These are phyloP conservation scores for Halenospora varia DNA, from an alignment of 495 filamentous ascomycete species.

Conservation along the genomic window DNA sequence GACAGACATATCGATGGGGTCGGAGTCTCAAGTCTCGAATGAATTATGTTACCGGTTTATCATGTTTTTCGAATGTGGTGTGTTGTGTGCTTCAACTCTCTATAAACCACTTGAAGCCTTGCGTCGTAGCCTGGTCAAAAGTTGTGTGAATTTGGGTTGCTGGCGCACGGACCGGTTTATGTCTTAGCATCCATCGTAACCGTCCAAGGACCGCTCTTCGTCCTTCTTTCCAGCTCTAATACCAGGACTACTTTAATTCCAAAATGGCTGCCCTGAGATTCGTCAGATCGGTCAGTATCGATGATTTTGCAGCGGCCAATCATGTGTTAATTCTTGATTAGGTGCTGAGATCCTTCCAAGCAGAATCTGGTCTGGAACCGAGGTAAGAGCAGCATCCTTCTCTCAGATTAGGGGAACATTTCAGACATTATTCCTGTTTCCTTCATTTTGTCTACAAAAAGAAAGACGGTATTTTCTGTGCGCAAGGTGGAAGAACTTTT, in stretches of 20 bases:
- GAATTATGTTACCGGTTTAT: constrained; percentile 14
- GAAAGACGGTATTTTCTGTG: too few species aligned
- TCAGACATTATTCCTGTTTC: neutral
- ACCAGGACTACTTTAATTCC: neutral
- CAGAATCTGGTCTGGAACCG: constrained; percentile 76
- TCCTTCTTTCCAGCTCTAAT: neutral
- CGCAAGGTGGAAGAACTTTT: too few species aligned
- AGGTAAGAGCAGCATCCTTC: constrained; percentile 48
- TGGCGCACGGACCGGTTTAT: constrained; percentile 8
- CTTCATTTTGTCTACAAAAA: too few species aligned
- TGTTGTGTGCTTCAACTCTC: constrained; percentile 33
- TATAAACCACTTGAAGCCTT: constrained; percentile 33
- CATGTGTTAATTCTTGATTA: constrained; percentile 14
- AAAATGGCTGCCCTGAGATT: constrained; percentile 57
- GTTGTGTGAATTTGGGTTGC: constrained; percentile 5
- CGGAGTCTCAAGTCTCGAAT: constrained; percentile 21
- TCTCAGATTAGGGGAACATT: too few species aligned
- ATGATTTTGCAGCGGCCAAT: neutral
- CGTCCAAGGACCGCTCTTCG: too few species aligned
- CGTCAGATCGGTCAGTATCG: constrained; percentile 50
- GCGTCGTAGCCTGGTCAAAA: constrained; percentile 31
- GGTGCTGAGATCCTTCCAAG: constrained; percentile 29
- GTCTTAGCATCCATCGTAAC: too few species aligned
- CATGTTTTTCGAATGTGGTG: constrained; percentile 21
- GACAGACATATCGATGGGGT: constrained; percentile 54